Conservation (phyloP, 306 rosid genomes). For the Vigna trinervia region DNA sequence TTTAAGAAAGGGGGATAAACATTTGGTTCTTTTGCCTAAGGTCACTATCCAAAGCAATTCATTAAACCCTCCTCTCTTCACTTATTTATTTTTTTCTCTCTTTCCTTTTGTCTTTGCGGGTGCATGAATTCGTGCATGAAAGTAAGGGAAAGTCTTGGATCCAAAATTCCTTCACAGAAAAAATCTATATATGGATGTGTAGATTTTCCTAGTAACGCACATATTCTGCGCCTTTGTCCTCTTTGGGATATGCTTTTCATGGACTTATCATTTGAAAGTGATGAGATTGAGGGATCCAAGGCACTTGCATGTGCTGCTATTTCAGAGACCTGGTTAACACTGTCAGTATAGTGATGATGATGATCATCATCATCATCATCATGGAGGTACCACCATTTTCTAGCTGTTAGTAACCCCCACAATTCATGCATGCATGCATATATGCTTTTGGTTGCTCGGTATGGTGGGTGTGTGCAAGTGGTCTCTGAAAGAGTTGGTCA, state of each 20-base stretch:
- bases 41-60: constrained; percentile 55
- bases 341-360: not conserved
- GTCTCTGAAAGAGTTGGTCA: constrained; percentile 61
- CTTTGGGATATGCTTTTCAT: constrained; percentile 52
- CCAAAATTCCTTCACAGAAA: constrained; percentile 43
- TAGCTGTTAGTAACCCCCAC: not conserved
- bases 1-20: constrained; percentile 63
- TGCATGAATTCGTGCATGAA: constrained; percentile 58
- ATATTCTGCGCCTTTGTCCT: constrained; percentile 47
- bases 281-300: constrained; percentile 86
- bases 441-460: constrained; percentile 30
- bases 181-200: constrained; percentile 26
- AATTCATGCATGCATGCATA: constrained; percentile 32
- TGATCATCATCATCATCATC: not conserved
- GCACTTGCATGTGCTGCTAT: constrained; percentile 73
- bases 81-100: not conserved
- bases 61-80: constrained; percentile 32
- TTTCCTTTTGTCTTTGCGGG: constrained; percentile 18
- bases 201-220: constrained; percentile 28
- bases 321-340: constrained; percentile 41
- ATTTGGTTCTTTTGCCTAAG: constrained; percentile 56
- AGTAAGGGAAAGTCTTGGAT: constrained; percentile 77
- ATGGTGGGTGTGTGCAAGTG: constrained; percentile 34
- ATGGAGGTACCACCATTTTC: constrained; percentile 56
- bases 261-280: constrained; percentile 74